Base-by-base conservation (phyloP, 352 stramenopile genomes). In the Phytophthora crassamura region DNA sequence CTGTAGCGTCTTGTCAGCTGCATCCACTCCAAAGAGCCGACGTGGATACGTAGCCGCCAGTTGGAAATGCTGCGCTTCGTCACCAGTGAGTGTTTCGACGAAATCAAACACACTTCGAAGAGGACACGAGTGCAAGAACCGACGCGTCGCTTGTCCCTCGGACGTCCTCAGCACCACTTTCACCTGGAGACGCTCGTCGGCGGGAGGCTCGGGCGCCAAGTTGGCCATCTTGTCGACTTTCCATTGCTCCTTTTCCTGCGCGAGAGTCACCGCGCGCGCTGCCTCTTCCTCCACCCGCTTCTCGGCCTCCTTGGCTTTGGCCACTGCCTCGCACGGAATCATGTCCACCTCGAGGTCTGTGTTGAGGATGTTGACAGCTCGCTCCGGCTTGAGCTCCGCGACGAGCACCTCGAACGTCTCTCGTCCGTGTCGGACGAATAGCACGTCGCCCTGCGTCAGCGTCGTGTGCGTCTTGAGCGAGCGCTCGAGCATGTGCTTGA, bases 311-410 rank as follows among this genome's bases (percentile, higher is more conserved):
- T 86, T 75, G 4, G 58, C 57, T 20, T 71, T 72, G n/a, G 63
- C 49, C 3, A 86, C 74, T 11, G 72, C 70, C 62, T 95, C 87
- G 45, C 75, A 88, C 11, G 88, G 87, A 56, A 91, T 59, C 34
- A 95, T 60, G 39, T 89, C 84, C 25, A 97, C 89, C 50, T 94
- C 86, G 3, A 95, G 72, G 43, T 97, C 89, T 5, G 63, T 94
- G 50, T 94, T 93, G 9, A 97, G 49, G 15, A 97, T 88, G 33
- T 80, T 85, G 7, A 94, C 67, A 7, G 82, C 72, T 25, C 35
- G 18, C 20, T 94, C 82, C 0, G 87, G 87, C 38, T 75, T 66
- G n/a, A 95, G 51, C 50, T 84, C 55, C 2, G 53, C 61, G 2
- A 97, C 89, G 7, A 74, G 46, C 10, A 97, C 76, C 59, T 93